Evolutionary conservation across 73 alveolate genomes (phyloP).

Genomic region (Symbiodinium pilosum): DNA sequence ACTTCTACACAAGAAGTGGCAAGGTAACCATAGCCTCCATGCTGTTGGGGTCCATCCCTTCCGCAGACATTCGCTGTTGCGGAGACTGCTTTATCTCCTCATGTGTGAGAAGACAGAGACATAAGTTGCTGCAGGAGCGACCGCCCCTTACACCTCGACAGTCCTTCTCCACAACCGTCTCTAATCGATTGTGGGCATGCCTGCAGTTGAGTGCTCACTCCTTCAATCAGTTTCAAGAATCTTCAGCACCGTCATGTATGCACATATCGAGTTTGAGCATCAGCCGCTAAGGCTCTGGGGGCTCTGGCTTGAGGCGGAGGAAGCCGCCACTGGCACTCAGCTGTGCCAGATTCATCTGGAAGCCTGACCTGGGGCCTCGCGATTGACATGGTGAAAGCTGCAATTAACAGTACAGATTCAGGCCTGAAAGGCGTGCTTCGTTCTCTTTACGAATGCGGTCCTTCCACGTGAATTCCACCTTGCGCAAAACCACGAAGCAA

Average conservation of each 20-base stretch:
- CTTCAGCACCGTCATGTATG: not conserved
- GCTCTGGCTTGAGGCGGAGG: conserved; percentile 65
- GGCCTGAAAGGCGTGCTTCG: conserved; percentile 60
- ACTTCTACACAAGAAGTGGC: not conserved
- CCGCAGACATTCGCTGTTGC: conserved; percentile 88
- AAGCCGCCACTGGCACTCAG: conserved; percentile 93
- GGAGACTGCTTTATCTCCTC: conserved; percentile 80
- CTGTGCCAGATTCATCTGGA: conserved; percentile 91
- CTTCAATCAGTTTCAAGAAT: no score
- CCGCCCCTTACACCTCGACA: not conserved
- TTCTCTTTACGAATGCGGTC: conserved; percentile 69
- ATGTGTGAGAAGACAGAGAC: not conserved
- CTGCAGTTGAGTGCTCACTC: not conserved
- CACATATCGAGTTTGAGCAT: not conserved
- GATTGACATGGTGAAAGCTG: no score
- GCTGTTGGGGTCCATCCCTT: conserved; percentile 91
- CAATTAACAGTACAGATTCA: no score
- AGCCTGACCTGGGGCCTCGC: conserved; percentile 69
- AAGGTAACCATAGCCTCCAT: conserved; percentile 59
- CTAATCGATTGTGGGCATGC: conserved; percentile 92
- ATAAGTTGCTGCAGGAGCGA: not conserved
- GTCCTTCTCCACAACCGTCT: conserved; percentile 91
- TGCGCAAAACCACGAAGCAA: not conserved
- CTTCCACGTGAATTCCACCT: conserved; percentile 88
- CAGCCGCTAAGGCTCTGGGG: not conserved